Base-by-base conservation (phyloP, 495 filamentous ascomycete species). In the Tuber borchii region DNA sequence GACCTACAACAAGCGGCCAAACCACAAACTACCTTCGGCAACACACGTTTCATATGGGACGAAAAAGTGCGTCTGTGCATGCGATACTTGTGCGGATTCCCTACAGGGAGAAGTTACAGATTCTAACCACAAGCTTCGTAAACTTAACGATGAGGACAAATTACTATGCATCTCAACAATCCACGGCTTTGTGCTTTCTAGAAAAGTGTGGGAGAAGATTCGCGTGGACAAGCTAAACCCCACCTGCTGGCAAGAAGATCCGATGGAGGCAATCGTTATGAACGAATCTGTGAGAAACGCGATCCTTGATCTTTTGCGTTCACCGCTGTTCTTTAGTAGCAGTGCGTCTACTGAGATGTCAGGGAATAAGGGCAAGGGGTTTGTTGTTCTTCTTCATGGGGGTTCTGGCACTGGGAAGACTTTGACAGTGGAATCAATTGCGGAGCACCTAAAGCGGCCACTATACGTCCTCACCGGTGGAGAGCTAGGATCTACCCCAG, bases 321-420 rank as follows among this genome's bases (percentile, higher is more conserved):
- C 26, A 34, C 56, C 26, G 4, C 14, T 65, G 12, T 65, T 65
- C 56, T 65, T 65, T 34, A 3, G 26, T 34, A 34, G 56, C 56
- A 26, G 56, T 34, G 26, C 34, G 34, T 65, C 26, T 19, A 65
- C 26, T 3, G 26, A 65, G 26, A 34, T 65, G 56, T 7, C 34
- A 14, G 26, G 56, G 14, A 65, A 31, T 65, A 79, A 77, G 65
- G 77, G 77, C 12, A 74, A 76, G 26, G 75, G 77, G 14, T 43
- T 79, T 51, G 46, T 79, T 6, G 26, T 65, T 14, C 19, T 79
- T 12, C 51, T 77, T 22, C 71, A 77, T 37, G 75, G 77, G 43
- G 43, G 75, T 8, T 26, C 75, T 20, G 77, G 75, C 22, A 56
- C 69, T 22, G 75, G 77, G 31, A 74, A 74, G 48, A 76, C 77